phyloP scores from a whole-genome alignment of 768 basidiomycete species.

The Tubosaeta brunneosetosa region DNA sequence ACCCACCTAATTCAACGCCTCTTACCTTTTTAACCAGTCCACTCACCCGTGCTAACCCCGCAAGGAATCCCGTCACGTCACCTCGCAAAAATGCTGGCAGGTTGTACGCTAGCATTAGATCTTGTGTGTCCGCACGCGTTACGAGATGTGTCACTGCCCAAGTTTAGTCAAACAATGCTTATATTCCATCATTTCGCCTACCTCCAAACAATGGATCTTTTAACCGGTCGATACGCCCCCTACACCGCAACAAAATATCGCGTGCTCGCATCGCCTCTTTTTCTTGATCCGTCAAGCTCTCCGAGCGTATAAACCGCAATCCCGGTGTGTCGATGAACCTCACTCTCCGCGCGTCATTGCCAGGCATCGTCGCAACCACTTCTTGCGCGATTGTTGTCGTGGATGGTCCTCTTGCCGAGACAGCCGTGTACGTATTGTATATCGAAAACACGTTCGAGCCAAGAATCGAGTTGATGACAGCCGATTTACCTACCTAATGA shows the following conservation, averaged over 20 bases:
- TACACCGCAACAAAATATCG: slow-evolving; percentile 75
- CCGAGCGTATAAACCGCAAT: slow-evolving; percentile 46
- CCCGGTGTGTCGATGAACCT: slow-evolving; percentile 87
- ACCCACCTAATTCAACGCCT: slow-evolving; percentile 6
- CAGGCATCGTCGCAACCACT: slow-evolving; percentile 45
- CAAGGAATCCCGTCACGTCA: slow-evolving; percentile 68
- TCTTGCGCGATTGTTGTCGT: slow-evolving; percentile 74
- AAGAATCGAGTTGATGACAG: slow-evolving; percentile 76
- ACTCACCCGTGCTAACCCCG: slow-evolving; percentile 68
- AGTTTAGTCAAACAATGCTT: slow-evolving; percentile 8
- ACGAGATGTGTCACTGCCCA: slow-evolving; percentile 63
- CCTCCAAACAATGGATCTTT: slow-evolving; percentile 74
- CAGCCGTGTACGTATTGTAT: slow-evolving; percentile 45
- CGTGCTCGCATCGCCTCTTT: slow-evolving; percentile 36
- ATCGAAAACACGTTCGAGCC: slow-evolving; percentile 48
- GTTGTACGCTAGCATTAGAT: slow-evolving; percentile 86
- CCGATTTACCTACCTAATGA: slow-evolving; percentile 75
- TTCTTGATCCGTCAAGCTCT: slow-evolving; percentile 28
- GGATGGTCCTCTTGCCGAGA: slow-evolving; percentile 48
- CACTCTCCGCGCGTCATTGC: slow-evolving; percentile 38
- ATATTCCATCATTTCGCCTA: slow-evolving; percentile 34
- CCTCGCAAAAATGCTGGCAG: slow-evolving; percentile 73
- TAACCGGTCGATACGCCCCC: slow-evolving; percentile 78
- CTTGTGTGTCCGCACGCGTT: slow-evolving; percentile 63
- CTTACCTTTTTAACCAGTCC: slow-evolving; percentile 73